Evolutionary conservation across 176 grass and related monocot genomes (phyloP), one percentile per base, ranked within the genome.

Genomic region (Metroxylon sagu): DNA sequence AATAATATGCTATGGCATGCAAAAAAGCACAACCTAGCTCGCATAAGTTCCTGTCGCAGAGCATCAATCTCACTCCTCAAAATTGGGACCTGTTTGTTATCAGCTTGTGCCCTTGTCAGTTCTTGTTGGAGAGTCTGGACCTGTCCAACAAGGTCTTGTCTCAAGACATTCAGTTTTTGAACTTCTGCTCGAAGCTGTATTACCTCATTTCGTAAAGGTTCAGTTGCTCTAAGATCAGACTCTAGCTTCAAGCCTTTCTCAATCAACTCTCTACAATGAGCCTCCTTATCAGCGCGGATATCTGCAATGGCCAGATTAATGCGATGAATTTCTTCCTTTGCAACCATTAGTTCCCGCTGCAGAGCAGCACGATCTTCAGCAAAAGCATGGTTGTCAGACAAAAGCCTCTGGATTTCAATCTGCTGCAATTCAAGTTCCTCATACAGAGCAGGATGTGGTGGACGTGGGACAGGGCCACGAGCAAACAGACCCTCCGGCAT

Each of bases 191-290:
- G 86, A 57, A 85, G 82, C 54, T 89, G 82, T 49, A 69, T 4
- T 18, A 65, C 52, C 71, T 85, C 86, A 61, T 82, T 71, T 54
- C 67, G 68, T 48, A 89, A 63, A 29, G 75, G 75, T 61, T 85
- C 82, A 72, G 70, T 63, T 54, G 74, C 62, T 76, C 78, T 79
- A 56, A 82, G 70, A 70, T 85, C 86, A 54, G 81, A 59, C 76
- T 89, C 86, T 69, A 89, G 78, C 74, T 85, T 89, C 78, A 73
- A 72, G 31, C 71, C 71, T 69, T 79, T 85, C 63, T 85, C 82
- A 56, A 85, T 73, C 54, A 85, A 74, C 71, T 89, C 82, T 31
- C 59, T 58, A 25, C 71, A 53, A 68, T 70, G 70, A 56, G 63
- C 67, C 76, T 89, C 86, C 30, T 89, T 89, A 31, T 85, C 73